phyloP scores from a whole-genome alignment of 768 basidiomycete genomes.

The Rossbeevera mucosa region DNA sequence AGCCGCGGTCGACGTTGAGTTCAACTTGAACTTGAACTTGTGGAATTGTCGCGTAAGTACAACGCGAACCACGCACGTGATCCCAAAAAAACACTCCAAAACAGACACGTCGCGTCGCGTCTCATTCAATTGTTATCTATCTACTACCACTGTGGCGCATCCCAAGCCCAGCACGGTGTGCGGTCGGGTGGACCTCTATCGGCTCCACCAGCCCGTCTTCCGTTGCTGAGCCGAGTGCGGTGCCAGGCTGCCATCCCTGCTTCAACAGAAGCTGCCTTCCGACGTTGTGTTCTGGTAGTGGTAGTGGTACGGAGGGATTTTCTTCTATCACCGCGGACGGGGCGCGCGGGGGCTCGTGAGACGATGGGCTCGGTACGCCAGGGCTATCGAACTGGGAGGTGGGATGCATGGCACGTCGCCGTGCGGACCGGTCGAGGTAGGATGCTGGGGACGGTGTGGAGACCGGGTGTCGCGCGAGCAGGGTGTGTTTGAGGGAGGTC shows the following conservation, averaged over 20 bases:
- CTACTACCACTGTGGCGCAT: no score
- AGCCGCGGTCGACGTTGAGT: constrained; percentile 33
- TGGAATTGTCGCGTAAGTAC: constrained; percentile 30
- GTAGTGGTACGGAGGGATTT: constrained; percentile 39
- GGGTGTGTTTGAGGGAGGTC: constrained; percentile 55
- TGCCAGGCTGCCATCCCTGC: constrained; percentile 75
- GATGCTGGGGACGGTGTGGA: constrained; percentile 13
- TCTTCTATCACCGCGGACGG: constrained; percentile 12
- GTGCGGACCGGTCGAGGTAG: constrained; percentile 70
- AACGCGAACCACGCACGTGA: constrained; percentile 40
- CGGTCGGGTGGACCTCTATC: constrained; percentile 41
- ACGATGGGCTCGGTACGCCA: constrained; percentile 34
- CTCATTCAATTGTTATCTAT: not conserved
- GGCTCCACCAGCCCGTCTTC: constrained; percentile 51
- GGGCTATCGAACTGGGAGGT: constrained; percentile 50
- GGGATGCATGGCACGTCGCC: constrained; percentile 57
- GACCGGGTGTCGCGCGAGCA: constrained; percentile 44
- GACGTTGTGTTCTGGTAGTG: constrained; percentile 53
- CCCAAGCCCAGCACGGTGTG: constrained; percentile 55
- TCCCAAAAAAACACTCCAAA: constrained; percentile 29
- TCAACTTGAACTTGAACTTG: constrained; percentile 17
- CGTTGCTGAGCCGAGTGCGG: constrained; percentile 26
- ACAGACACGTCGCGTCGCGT: constrained; percentile 34
- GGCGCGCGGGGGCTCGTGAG: constrained; percentile 19
- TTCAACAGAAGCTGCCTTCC: constrained; percentile 66